phyloP scores from a whole-genome alignment of 208 protist genomes.

The Phytomonas sp. region DNA sequence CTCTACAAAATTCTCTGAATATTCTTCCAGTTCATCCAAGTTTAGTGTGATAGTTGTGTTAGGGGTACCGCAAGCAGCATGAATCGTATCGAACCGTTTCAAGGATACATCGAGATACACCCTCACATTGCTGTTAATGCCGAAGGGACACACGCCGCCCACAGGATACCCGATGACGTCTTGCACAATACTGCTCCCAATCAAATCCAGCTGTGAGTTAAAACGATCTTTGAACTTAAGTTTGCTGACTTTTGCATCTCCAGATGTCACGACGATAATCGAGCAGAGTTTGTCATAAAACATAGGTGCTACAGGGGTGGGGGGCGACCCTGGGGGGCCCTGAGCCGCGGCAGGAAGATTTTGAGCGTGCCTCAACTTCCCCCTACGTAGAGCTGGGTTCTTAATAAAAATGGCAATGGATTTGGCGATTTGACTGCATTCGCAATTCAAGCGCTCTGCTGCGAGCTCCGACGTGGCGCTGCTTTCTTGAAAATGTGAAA shows the following conservation, averaged over 20 bases:
- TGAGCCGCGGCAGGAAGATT: not conserved
- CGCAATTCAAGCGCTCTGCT: slow-evolving; percentile 32
- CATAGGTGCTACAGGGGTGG: not conserved
- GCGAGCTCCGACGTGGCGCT: slow-evolving; percentile 48
- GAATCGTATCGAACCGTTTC: slow-evolving; percentile 41
- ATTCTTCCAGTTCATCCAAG: slow-evolving; percentile 46
- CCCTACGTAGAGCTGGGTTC: slow-evolving; percentile 20
- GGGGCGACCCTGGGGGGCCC: not conserved
- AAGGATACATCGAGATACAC: slow-evolving; percentile 67
- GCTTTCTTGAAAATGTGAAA: slow-evolving; percentile 35
- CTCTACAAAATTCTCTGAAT: slow-evolving; percentile 48
- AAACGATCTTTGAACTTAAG: slow-evolving; percentile 46
- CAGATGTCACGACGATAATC: slow-evolving; percentile 40
- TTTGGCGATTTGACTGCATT: slow-evolving; percentile 50
- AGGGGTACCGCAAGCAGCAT: slow-evolving; percentile 33
- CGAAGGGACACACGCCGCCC: slow-evolving; percentile 60
- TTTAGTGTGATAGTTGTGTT: slow-evolving; percentile 35
- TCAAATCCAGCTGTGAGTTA: slow-evolving; percentile 31
- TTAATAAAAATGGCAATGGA: slow-evolving; percentile 31
- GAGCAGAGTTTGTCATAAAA: slow-evolving; percentile 8
- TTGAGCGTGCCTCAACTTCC: slow-evolving; percentile 2
- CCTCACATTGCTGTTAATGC: slow-evolving; percentile 29
- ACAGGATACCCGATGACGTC: slow-evolving; percentile 31
- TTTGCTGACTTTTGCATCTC: slow-evolving; percentile 38
- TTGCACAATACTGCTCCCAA: slow-evolving; percentile 46